Base-by-base conservation (phyloP, 177 flowering plant genomes). In the Vitis hybrid region DNA sequence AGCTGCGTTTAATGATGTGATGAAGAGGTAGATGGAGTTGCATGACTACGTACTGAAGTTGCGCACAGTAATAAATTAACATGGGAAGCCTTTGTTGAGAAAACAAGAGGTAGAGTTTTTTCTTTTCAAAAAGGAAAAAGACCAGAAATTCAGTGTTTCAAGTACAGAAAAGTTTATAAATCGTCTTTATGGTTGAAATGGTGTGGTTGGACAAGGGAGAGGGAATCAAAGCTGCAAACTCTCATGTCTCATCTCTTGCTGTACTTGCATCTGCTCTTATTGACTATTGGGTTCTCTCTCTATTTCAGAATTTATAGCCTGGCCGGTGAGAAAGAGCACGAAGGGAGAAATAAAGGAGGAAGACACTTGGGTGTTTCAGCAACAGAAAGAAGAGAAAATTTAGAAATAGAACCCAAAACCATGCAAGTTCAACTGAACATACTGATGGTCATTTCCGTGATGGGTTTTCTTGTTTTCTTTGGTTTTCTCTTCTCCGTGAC, bases 151-250 rank as follows among this genome's bases (percentile, higher is more conserved):
- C 48, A 51, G 14, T 50, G 27, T 59, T 8, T 17, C 66, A 32
- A 49, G 53, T 17, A 18, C 60, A 64, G 8, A 49, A 55, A 57
- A 35, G 46, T 68, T 17, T 15, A 50, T 67, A n/a, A 6, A 15
- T 1, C 57, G 58, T 53, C 32, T 73, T 73, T 27, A 72, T 61
- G 54, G 62, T 11, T 21, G 50, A 60, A 14, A 18, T 58, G 14
- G 68, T 71, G 61, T 71, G 56, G 70, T 71, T 74, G 66, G 64
- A 30, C 2, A 65, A 74, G 69, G 70, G 56, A 63, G 68, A 30
- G 65, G 41, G 53, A 63, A 12, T 17, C 24, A 73, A 76, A 76
- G 70, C 79, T 76, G 79, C 75, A 74, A 83, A 68, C 76, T 73
- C 69, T 69, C 64, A 65, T 76, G 78, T 80, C 78, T 72, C 70